Percentiles rank a stretch among this genome's conserved stretches.
Conservation (phyloP, 2,329 filamentous ascomycete genomes). For the Penicillium sumatraense region DNA sequence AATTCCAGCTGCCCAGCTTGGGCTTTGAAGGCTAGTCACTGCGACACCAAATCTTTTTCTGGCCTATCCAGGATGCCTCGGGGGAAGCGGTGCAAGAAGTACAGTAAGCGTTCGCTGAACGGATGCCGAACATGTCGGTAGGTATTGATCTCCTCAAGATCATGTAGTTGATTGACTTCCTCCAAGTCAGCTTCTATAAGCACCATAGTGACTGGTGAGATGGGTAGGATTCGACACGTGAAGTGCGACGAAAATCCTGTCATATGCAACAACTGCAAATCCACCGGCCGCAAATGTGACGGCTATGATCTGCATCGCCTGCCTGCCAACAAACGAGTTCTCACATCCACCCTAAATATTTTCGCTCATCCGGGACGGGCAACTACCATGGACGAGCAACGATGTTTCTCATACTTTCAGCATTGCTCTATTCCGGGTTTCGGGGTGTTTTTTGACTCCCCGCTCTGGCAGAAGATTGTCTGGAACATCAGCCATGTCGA, state of each 20-base stretch:
- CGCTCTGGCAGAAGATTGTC: conserved; percentile 16
- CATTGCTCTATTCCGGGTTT: conserved; percentile 19
- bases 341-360: neutral
- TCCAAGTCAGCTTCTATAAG: neutral
- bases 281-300: conserved; percentile 44
- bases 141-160: neutral
- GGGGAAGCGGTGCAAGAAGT: neutral
- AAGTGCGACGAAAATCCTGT: conserved; percentile 39
- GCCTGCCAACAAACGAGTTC: neutral
- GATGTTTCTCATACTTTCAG: conserved; percentile 24
- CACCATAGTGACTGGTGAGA: neutral
- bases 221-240: conserved; percentile 6
- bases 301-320: conserved; percentile 35
- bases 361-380: conserved; percentile 4
- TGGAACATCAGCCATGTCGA: conserved; percentile 16
- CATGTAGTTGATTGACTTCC: neutral
- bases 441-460: conserved; percentile 16
- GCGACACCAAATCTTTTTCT: too few species aligned
- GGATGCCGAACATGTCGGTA: conserved; percentile 6
- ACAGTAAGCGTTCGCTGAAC: neutral
- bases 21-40: too few species aligned
- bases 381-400: conserved; percentile 22
- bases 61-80: neutral
- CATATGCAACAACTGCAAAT: conserved; percentile 39
- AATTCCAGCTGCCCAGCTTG: too few species aligned